Base-by-base conservation (phyloP, 106 monocot species). In the Dendrobium nobile region DNA sequence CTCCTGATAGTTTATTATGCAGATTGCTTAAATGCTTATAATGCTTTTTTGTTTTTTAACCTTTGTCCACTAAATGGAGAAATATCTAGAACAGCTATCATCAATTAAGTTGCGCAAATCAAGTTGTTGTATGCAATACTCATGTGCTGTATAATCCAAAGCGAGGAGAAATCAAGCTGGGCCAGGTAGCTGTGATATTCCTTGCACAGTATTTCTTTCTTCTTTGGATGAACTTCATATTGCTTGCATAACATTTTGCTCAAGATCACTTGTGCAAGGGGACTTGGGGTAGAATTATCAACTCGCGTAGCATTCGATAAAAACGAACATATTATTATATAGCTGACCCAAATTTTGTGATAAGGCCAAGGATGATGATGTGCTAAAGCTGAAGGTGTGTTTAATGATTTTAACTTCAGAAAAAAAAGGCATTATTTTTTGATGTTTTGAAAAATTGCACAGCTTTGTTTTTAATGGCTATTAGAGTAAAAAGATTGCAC, bases 131-230 rank as follows among this genome's bases (percentile, higher is more conserved):
- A 10, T 99, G 98, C 80, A 99, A 99, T 79, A 91, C 90, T 84
- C 98, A 99, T 88, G 93, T 99, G 75, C 91, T 99, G 72, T 99
- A 88, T 87, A 99, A 99, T 88, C 95, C 98, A 64, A 99, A 90
- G 77, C 86, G 98, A 82, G 98, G 98, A 74, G 98, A 99, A 79
- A 89, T 99, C 76, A 99, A 99, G 72, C 87, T 99, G 80, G 98
- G 92, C 54, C 98, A 99, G 95, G 98, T 99, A 86, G 40, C 17
- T 81, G 4, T 37, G 11, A 47, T 77, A 47, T 45, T 76, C 19
- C 18, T 27, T 22, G 54, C 65, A 33, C 37, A 70, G 13, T 70
- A 70, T 37, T 61, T 70, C 33, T 15, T 70, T 4, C 4, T 33
- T 33, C 37, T 40, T 70, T 70, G 70, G 37, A 70, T 70, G 8